Evolutionary conservation across 2,329 filamentous ascomycete species (phyloP).

Genomic region (Penicillium sp.): DNA sequence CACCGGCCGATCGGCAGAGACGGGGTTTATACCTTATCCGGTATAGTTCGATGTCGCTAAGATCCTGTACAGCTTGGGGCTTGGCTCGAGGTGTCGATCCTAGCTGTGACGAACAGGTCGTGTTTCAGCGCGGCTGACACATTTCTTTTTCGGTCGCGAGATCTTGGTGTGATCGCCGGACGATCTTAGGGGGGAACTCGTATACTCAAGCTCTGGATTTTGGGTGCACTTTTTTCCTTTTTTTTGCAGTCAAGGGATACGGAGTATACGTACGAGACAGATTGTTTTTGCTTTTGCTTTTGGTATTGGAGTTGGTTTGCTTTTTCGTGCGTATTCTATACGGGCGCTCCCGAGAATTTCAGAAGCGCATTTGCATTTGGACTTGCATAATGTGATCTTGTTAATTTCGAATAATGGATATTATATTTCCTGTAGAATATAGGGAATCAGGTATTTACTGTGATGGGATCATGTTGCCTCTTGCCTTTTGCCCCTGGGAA

Average conservation of each 20-base stretch:
- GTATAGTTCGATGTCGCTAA: conserved; percentile 9
- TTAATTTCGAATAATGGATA: too few relatives aligned
- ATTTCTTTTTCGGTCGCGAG: conserved; percentile 3
- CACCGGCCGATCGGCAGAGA: conserved; percentile 5
- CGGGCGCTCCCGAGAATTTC: not conserved
- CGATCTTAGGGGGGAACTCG: conserved; percentile 18
- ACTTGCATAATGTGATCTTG: not conserved
- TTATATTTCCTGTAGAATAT: too few relatives aligned
- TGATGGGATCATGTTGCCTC: not conserved
- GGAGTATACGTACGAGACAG: too few relatives aligned
- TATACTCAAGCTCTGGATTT: too few relatives aligned
- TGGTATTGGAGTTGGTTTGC: too few relatives aligned
- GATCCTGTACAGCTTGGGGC: conserved; percentile 9
- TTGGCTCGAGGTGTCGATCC: conserved; percentile 13
- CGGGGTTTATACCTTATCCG: conserved; percentile 24
- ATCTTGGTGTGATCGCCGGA: conserved; percentile 15
- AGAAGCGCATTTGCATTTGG: not conserved
- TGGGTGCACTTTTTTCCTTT: not conserved
- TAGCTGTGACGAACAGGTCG: conserved; percentile 22
- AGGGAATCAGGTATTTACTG: too few relatives aligned
- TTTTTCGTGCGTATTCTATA: not conserved
- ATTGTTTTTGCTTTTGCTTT: not conserved
- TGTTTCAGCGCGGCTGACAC: conserved; percentile 22
- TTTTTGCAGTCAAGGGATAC: not conserved
- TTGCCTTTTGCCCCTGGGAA: not conserved